Evolutionary conservation across 352 stramenopile species (phyloP).

Genomic region (Phytophthora ohioensis): DNA sequence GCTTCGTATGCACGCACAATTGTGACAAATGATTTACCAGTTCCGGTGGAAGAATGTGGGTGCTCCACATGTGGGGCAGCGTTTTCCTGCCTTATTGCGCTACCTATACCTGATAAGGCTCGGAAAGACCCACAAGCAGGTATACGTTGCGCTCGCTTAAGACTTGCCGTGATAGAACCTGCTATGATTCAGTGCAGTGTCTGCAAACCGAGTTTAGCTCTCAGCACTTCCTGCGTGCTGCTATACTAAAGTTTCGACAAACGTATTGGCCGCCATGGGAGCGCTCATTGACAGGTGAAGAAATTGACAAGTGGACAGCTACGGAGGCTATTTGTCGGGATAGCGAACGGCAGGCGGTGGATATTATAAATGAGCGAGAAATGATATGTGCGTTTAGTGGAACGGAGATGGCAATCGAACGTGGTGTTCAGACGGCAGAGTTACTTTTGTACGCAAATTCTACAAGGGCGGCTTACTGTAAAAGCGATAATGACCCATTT

Average conservation of each 20-base stretch:
- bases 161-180: too few relatives aligned
- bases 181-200: too few relatives aligned
- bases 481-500: constrained; percentile 8
- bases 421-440: too few relatives aligned
- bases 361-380: neutral
- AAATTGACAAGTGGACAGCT: neutral
- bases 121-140: too few relatives aligned
- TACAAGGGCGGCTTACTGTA: neutral
- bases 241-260: neutral
- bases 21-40: neutral
- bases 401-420: too few relatives aligned
- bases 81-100: neutral
- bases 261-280: neutral
- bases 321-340: neutral
- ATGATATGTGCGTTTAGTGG: too few relatives aligned
- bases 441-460: neutral
- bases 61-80: neutral
- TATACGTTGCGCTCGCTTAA: too few relatives aligned
- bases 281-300: neutral
- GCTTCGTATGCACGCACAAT: too few relatives aligned
- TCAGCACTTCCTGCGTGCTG: neutral
- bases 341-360: neutral
- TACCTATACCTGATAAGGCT: neutral
- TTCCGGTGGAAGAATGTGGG: neutral
- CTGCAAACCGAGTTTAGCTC: too few relatives aligned